Base-by-base conservation (phyloP, 83 land plant genomes). In the Larix sibirica region DNA sequence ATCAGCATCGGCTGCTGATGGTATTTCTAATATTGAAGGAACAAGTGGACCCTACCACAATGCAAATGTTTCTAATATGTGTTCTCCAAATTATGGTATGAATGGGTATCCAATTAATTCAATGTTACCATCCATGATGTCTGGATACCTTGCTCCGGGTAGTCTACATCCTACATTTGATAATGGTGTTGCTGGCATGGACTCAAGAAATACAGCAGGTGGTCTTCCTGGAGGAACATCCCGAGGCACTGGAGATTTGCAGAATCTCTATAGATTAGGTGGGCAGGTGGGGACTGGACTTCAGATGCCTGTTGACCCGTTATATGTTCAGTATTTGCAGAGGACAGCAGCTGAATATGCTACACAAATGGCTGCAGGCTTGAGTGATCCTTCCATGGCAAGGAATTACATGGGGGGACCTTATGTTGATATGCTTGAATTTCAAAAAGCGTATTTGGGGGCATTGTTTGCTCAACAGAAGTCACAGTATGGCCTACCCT, bases 381-480 rank as follows among this genome's bases (percentile, higher is more conserved):
- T 80, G 63, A 69, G 54, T 80, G 92, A 90, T 86, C 87, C 91
- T 76, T 81, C 88, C 10, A 24, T 81, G 12, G 81, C 62, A 12
- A 83, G 89, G 77, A 85, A 77, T 36, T 86, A 82, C 73, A 40
- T 88, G 80, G 86, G 87, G 5, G 87, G 85, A 73, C 81, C 87
- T 14, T 85, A 85, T 66, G 83, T 85, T 14, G 93, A 94, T 84
- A 79, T 88, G 64, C 36, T 92, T n/a, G 92, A 89, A 31, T 17
- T 90, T 9, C 98, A 92, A 44, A 91, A 93, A 83, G 90, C 86
- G 58, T 90, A 92, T 66, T 81, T 90, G 64, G 90, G 86, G 28
- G 83, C 90, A 21, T 62, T 93, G 83, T 81, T 89, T 80, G 86
- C 90, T 20, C 93, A 88, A 80, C 94, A 95, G 61, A 94, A 89